Conservation (phyloP, 2,329 filamentous ascomycete species). For the Alternaria sp. region DNA sequence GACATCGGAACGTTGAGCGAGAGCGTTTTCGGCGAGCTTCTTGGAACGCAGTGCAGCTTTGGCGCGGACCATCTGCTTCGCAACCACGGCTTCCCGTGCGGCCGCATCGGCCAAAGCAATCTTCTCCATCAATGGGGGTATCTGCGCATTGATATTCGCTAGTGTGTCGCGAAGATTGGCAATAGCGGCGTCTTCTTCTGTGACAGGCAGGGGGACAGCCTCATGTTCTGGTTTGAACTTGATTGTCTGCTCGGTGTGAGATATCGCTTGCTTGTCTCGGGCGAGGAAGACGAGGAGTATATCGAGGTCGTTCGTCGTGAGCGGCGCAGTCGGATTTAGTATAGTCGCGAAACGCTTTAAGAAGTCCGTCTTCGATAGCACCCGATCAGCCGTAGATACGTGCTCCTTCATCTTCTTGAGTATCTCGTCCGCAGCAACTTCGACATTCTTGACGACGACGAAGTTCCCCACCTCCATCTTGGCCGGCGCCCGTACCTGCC, state of each 20-base stretch:
- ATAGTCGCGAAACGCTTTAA: slow-evolving; percentile 36
- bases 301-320: slow-evolving; percentile 69
- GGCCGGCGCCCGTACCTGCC: slow-evolving; percentile 57
- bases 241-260: slow-evolving; percentile 77
- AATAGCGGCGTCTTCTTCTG: slow-evolving; percentile 79
- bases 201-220: slow-evolving; percentile 62
- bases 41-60: slow-evolving; percentile 80
- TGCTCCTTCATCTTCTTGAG: slow-evolving; percentile 45
- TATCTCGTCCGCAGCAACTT: slow-evolving; percentile 58
- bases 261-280: slow-evolving; percentile 72
- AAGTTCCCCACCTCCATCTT: slow-evolving; percentile 67
- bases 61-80: slow-evolving; percentile 76
- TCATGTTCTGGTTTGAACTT: slow-evolving; percentile 66
- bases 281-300: slow-evolving; percentile 65
- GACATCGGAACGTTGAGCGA: slow-evolving; percentile 74
- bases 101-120: slow-evolving; percentile 58
- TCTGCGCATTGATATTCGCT: slow-evolving; percentile 67
- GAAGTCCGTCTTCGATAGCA: slow-evolving; percentile 46
- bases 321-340: slow-evolving; percentile 32
- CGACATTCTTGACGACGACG: slow-evolving; percentile 69
- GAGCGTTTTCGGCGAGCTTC: slow-evolving; percentile 77
- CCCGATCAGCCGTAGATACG: slow-evolving; percentile 42
- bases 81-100: slow-evolving; percentile 72
- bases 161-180: slow-evolving; percentile 80
- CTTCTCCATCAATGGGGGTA: slow-evolving; percentile 67